Evolutionary conservation across 176 grass and related monocot genomes (phyloP), one percentile per base, ranked within the genome.

Genomic region (Aechmea fasciata): DNA sequence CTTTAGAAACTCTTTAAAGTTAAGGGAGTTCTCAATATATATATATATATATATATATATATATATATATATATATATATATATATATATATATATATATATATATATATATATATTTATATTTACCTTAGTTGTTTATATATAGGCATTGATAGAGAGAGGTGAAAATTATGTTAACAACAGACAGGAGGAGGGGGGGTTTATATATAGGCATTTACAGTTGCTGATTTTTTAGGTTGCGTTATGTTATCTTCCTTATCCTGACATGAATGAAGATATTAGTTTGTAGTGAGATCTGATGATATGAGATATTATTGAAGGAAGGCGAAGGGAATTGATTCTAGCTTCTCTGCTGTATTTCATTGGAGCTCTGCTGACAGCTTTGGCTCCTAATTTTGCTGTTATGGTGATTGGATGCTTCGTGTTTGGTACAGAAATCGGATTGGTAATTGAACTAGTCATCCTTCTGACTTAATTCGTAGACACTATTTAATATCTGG

Each of bases 341-440:
- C 22, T 96, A 13, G 65, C 92, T 82, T 91, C 92, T 70, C n/a
- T 78, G 19, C 57, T 83, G 72, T 96, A 92, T 89, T 72, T 92
- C 48, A 3, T 77, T 82, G 92, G 92, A 70, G 92, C 78, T 84
- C 64, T 96, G 64, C 62, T 92, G 52, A 96, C 92, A 79, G 83
- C 88, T 73, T 61, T 50, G 54, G 76, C 92, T 65, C 92, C 88
- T 55, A 79, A 83, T 22, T 87, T 92, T 64, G 33, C 79, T 63
- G 68, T 87, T 69, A 87, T 96, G 81, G 83, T 96, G 69, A 76
- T 89, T 69, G 92, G 92, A 20, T 83, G 83, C 53, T 81, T 96
- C 80, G 63, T 96, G n/a, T 96, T 80, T 78, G 92, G 92, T 69
- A 82, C 87, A 78, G 92, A 85, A 83, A 96, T 96, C 63, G 92